Base-by-base conservation (phyloP, 305 asterid genomes). In the Lippia alba region DNA sequence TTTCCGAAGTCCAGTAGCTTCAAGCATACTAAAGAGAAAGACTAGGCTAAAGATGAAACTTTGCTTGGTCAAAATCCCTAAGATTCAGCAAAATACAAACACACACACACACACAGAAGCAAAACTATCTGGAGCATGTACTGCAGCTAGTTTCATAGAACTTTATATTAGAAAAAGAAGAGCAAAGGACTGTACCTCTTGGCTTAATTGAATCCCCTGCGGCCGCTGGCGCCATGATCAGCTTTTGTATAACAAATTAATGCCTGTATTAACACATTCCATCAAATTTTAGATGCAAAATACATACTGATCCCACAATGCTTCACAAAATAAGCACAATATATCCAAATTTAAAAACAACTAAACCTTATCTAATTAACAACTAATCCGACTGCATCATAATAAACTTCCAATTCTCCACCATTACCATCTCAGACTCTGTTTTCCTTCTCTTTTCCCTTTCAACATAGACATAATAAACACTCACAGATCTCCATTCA, bases 201-300 rank as follows among this genome's bases (percentile, higher is more conserved):
- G 91, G 91, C 61, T 81, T 83, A 66, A 86, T 83, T 18, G 85
- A 81, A 71, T 80, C 84, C 55, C 57, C 81, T 51, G 79, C 74
- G 3, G 80, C 71, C 44, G 76, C 77, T 67, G 84, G 87, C 49
- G 86, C 84, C 91, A 86, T 86, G 70, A 68, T 70, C 79, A 64
- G 63, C 61, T 72, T 79, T 57, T 41, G 78, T 30, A 61, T 34
- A 66, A 24, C 30, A 24, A 77, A 69, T 61, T 57, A 56, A 69
- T 67, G 53, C 76, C 81, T 69, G 78, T 51, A 46, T 55, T 46
- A 44, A 36, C 44, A 15, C 76, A 74, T 64, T 36, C 56, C 56
- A 67, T 78, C 69, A 71, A 51, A 65, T 32, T 75, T 19, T 46
- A 65, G 40, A 54, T 61, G 53, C 61, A 56, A 67, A 59, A 67